These are phyloP conservation scores for Neonectria coccinea DNA, from an alignment of 2,329 filamentous ascomycete genomes.

Conservation along the genomic window DNA sequence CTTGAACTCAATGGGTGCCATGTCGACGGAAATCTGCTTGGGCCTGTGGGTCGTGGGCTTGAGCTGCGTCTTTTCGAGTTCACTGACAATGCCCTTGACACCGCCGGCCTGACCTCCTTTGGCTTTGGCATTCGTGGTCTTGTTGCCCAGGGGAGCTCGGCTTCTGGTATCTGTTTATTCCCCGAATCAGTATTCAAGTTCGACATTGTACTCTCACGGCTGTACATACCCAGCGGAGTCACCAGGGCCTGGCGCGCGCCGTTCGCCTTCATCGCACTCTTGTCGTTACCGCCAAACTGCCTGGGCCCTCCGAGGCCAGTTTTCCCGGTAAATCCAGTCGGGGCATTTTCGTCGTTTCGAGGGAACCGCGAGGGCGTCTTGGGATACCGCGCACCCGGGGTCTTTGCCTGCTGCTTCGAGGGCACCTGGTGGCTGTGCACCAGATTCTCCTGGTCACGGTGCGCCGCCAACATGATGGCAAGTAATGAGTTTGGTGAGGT, in stretches of 20 bases:
- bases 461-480: conserved; percentile 76
- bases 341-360: conserved; percentile 86
- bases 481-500: background rate
- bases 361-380: conserved; percentile 86
- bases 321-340: conserved; percentile 53
- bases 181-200: conserved; percentile 22
- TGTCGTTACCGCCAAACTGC: conserved; percentile 65
- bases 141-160: conserved; percentile 88
- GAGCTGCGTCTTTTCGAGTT: conserved; percentile 71
- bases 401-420: conserved; percentile 84
- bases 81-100: conserved; percentile 68
- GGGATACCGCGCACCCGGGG: conserved; percentile 78
- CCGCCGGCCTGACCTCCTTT: conserved; percentile 74
- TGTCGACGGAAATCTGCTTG: conserved; percentile 66
- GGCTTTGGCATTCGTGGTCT: conserved; percentile 95
- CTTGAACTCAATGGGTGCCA: conserved; percentile 70
- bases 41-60: conserved; percentile 71
- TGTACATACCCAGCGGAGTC: conserved; percentile 81
- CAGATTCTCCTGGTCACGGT: conserved; percentile 89
- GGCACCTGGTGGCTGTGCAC: conserved; percentile 79
- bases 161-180: conserved; percentile 59
- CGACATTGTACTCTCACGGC: background rate
- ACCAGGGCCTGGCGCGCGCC: conserved; percentile 69
- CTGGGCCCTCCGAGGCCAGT: conserved; percentile 62
- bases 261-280: conserved; percentile 61